Percentiles rank a stretch among this genome's conserved stretches.
Evolutionary conservation across 2,329 filamentous ascomycete genomes (phyloP).

Genomic region (Helotiales sp.): DNA sequence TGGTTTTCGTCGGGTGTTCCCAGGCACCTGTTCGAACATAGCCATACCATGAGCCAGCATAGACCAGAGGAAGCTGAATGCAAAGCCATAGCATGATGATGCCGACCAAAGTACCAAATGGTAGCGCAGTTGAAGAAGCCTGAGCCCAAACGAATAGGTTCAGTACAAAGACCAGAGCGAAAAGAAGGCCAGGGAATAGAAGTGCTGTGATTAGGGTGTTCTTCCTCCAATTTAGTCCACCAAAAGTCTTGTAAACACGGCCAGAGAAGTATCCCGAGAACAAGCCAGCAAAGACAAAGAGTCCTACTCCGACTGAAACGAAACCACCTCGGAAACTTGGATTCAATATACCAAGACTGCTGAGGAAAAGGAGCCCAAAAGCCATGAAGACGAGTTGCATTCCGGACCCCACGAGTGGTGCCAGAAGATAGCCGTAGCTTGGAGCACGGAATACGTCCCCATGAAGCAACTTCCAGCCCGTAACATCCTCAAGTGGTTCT

Average conservation of each 20-base stretch:
- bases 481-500: conserved; percentile 74
- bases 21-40: conserved; percentile 67
- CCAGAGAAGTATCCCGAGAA: conserved; percentile 89
- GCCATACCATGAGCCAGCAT: conserved; percentile 76
- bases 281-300: conserved; percentile 80
- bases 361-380: conserved; percentile 68
- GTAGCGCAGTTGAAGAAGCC: conserved; percentile 83
- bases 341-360: conserved; percentile 76
- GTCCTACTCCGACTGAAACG: conserved; percentile 76
- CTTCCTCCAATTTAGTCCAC: conserved; percentile 70
- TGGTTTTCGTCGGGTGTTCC: conserved; percentile 81
- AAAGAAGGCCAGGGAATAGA: conserved; percentile 77
- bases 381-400: conserved; percentile 86
- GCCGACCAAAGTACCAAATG: conserved; percentile 74
- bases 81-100: conserved; percentile 79
- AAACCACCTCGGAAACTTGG: conserved; percentile 90
- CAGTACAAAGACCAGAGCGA: conserved; percentile 72
- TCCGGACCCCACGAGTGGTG: conserved; percentile 80
- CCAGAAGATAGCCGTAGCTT: conserved; percentile 67
- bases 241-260: conserved; percentile 80
- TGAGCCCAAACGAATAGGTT: conserved; percentile 92
- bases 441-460: conserved; percentile 85
- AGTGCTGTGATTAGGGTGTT: conserved; percentile 77
- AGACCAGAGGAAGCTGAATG: conserved; percentile 83
- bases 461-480: conserved; percentile 86